phyloP scores from a whole-genome alignment of 2,329 filamentous ascomycete species.

The Pezicula radicicola region DNA sequence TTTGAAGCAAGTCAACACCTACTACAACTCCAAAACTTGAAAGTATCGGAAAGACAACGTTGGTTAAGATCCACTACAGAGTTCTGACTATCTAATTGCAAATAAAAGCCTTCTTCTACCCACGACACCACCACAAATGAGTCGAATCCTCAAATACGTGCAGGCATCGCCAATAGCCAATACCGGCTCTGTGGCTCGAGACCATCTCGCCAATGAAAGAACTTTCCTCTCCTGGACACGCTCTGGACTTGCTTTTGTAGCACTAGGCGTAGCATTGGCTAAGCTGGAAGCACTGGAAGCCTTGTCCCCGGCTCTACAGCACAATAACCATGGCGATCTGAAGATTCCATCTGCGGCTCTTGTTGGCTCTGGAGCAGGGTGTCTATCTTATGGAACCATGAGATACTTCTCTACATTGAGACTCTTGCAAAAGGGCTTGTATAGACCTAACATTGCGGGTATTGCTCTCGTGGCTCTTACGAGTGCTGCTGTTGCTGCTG shows the following conservation, averaged over 20 bases:
- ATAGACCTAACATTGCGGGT: slow-evolving; percentile 67
- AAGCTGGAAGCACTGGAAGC: slow-evolving; percentile 43
- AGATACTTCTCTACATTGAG: slow-evolving; percentile 44
- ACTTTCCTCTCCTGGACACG: slow-evolving; percentile 51
- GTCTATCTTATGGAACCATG: slow-evolving; percentile 42
- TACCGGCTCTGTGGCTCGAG: slow-evolving; percentile 45
- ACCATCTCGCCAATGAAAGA: slow-evolving; percentile 47
- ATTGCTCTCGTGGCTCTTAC: slow-evolving; percentile 81
- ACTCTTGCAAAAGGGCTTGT: slow-evolving; percentile 39
- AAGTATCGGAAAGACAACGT: background rate
- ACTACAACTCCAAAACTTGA: too few species aligned
- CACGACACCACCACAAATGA: slow-evolving; percentile 5
- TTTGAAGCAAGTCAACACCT: too few species aligned
- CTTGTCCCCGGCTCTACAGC: slow-evolving; percentile 17
- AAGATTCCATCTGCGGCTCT: slow-evolving; percentile 38
- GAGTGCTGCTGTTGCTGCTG: slow-evolving; percentile 12
- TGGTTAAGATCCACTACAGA: background rate
- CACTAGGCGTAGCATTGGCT: slow-evolving; percentile 46
- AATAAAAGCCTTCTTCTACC: background rate
- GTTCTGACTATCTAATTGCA: background rate
- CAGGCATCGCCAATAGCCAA: slow-evolving; percentile 27
- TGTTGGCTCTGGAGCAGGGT: slow-evolving; percentile 41
- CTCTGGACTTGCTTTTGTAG: slow-evolving; percentile 48
- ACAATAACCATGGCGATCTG: slow-evolving; percentile 24
- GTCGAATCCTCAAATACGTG: slow-evolving; percentile 15